These are phyloP conservation scores for Ziziphus jujuba DNA, from an alignment of 306 rosid genomes.

Conservation along the genomic window DNA sequence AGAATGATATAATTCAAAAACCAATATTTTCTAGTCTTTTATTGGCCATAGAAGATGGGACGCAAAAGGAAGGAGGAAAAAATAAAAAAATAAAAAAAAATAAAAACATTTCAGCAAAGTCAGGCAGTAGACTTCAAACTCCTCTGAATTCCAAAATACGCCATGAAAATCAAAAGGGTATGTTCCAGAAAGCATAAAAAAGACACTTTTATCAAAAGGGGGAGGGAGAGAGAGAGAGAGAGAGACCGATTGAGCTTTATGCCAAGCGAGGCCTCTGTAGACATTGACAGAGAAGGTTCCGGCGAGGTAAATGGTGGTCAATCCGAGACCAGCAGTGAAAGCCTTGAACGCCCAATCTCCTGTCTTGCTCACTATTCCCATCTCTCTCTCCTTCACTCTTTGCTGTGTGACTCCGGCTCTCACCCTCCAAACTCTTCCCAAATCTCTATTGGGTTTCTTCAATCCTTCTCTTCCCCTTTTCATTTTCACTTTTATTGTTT, in stretches of 20 bases:
- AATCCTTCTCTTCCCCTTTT: neutral
- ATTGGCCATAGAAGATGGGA: no score
- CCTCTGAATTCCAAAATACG: no score
- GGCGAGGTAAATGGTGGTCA: conserved; percentile 71
- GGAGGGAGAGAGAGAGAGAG: conserved; percentile 7
- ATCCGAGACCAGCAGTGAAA: conserved; percentile 67
- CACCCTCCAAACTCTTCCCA: neutral
- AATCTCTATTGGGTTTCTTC: neutral
- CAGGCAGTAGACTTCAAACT: no score
- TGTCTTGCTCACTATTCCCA: conserved; percentile 64
- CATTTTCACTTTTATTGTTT: neutral
- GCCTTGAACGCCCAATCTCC: conserved; percentile 85
- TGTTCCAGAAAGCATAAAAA: no score
- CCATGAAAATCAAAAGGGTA: no score
- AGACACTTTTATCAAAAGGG: no score
- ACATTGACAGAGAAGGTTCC: conserved; percentile 68
- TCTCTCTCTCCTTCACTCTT: conserved; percentile 17
- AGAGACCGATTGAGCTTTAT: conserved; percentile 69
- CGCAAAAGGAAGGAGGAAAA: no score
- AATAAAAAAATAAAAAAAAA: no score
- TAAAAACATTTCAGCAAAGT: no score
- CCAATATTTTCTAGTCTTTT: no score
- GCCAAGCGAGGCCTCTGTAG: conserved; percentile 85
- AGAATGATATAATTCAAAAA: no score
- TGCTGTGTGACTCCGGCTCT: no score